Percentiles rank a stretch among this genome's conserved stretches.
Conservation (phyloP, 2,329 filamentous ascomycete genomes). For the Aspergillus fumigatiaffinis region DNA sequence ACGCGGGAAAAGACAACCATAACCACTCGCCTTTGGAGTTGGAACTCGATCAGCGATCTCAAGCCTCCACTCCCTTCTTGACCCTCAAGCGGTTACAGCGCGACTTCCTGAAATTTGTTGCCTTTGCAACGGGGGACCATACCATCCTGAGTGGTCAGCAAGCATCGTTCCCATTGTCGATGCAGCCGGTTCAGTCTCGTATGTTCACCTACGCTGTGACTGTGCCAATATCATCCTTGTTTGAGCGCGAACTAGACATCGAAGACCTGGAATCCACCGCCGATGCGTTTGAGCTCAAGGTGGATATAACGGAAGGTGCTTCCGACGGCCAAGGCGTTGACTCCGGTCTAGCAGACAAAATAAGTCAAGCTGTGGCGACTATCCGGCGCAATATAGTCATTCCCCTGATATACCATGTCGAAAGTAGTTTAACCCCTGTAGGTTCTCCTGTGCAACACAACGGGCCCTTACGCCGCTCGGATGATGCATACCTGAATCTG, state of each 20-base stretch:
- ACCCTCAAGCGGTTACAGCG: slow-evolving; percentile 65
- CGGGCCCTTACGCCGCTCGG: slow-evolving; percentile 20
- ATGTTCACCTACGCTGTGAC: slow-evolving; percentile 65
- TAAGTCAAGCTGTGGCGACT: slow-evolving; percentile 57
- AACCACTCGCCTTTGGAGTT: slow-evolving; percentile 23
- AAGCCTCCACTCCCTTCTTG: slow-evolving; percentile 54
- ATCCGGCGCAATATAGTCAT: slow-evolving; percentile 61
- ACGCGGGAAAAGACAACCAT: slow-evolving; percentile 17
- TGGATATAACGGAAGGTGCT: slow-evolving; percentile 38
- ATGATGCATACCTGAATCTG: slow-evolving; percentile 52
- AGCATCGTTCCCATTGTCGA: slow-evolving; percentile 58
- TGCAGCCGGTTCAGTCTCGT: slow-evolving; percentile 57
- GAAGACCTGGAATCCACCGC: slow-evolving; percentile 63
- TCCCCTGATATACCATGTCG: slow-evolving; percentile 55
- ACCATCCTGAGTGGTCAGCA: slow-evolving; percentile 30
- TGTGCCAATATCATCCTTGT: slow-evolving; percentile 55
- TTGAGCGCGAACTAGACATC: slow-evolving; percentile 54
- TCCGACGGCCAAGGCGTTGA: slow-evolving; percentile 29
- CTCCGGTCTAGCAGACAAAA: slow-evolving; percentile 43
- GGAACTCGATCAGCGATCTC: slow-evolving; percentile 37
- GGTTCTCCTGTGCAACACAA: slow-evolving; percentile 21
- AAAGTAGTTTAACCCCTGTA: slow-evolving; percentile 19
- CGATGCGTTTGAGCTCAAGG: slow-evolving; percentile 62
- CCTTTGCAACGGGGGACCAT: slow-evolving; percentile 49
- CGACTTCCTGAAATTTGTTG: slow-evolving; percentile 66